Base-by-base conservation (phyloP, 306 rosid species). In the Sechiopsis laciniata region DNA sequence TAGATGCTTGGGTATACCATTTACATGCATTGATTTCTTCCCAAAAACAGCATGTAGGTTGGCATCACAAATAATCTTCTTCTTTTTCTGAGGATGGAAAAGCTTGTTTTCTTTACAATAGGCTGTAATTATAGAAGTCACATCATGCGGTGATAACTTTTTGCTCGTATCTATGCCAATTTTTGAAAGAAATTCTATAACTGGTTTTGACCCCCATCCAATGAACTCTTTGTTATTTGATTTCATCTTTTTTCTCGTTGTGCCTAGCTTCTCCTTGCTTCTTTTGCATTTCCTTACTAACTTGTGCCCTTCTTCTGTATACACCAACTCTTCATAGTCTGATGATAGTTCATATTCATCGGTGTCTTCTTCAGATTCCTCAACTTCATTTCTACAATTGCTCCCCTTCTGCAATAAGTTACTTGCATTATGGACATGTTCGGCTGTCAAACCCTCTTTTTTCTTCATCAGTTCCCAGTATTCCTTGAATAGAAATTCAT, bases 171-270 rank as follows among this genome's bases (percentile, higher is more conserved):
- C 89, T 76, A 54, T 75, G 29, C 92, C 87, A 8, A 74, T 76
- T 40, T 63, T 20, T 24, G 76, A n/a, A 81, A 91, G 96, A 82
- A 91, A 91, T 26, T 80, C 85, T 75, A 82, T 40, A 32, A 91
- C 86, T 66, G 78, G 62, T 82, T 74, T 83, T 40, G 97, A 85
- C 51, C 87, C 89, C 97, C 97, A 91, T 37, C 92, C 97, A 76
- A 76, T 70, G 79, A 85, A 88, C 66, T 87, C 87, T 29, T 53
- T 82, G 77, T 79, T 83, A 83, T 75, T 83, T 48, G 79, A 74
- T 73, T 78, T 83, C 62, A 0, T 82, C 76, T 78, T 84, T 75
- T 70, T 80, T 74, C 78, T 83, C 35, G 7, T 72, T n/a, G 59
- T 6, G 60, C 55, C 12, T 29, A 4, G 51, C 64, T 84, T 75